Evolutionary conservation across 495 filamentous ascomycete species (phyloP), one percentile per base, ranked within the genome.

Genomic region (Penicillium daleae): DNA sequence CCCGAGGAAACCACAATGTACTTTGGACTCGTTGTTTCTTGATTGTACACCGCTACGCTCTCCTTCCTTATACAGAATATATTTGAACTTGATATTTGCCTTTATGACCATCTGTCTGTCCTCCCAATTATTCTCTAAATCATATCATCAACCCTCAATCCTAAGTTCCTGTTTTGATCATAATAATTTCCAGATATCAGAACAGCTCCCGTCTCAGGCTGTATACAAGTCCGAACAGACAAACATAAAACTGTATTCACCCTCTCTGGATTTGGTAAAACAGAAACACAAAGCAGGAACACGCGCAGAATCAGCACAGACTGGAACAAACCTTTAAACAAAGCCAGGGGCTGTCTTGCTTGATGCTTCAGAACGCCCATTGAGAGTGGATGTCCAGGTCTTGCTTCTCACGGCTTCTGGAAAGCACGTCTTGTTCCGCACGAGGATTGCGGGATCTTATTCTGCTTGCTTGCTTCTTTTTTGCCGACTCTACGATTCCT

Each of bases 371-470:
- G 51, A 33, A 31, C 31, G 6, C 31, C 13, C 33, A 56, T 42
- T 56, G 33, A 39, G 54, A 27, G 54, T 27, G 37, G 54, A 27
- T 33, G 31, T 64, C 22, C 22, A 22, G 29, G 57, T 42, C 22
- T 58, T 49, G 63, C 62, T 59, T 61, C 48, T 54, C 26, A 19
- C 29, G 55, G n/a, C 56, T 67, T 67, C 66, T 73, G 60, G 66
- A 71, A 73, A 66, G 60, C 58, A 24, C 27, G 22, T 40, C 42
- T 62, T 67, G 42, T 66, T 67, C 61, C 61, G 65, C 61, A 46
- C 31, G 42, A 56, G 48, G 32, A 48, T 48, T 50, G 24, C 51
- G n/a, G n/a, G n/a, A n/a, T n/a, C n/a, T n/a, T n/a, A n/a, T n/a
- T n/a, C n/a, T n/a, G n/a, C n/a, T n/a, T n/a, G n/a, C n/a, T 57